Evolutionary conservation across 345 rosid genomes (phyloP).

Genomic region (Salix purpurea): DNA sequence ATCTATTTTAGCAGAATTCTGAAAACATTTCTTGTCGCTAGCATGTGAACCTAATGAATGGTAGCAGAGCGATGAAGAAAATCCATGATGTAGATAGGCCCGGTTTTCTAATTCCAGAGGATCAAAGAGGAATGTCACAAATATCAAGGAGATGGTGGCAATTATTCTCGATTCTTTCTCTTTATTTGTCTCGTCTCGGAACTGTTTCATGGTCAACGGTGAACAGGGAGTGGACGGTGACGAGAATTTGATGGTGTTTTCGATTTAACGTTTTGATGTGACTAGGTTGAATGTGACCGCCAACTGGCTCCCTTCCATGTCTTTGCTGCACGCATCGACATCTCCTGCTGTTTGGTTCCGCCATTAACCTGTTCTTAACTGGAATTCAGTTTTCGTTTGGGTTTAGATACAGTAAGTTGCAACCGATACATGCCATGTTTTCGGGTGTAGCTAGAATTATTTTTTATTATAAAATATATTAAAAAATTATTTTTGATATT

Average conservation of each 20-base stretch:
- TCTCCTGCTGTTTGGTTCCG: background rate
- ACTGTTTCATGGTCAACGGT: constrained; percentile 34
- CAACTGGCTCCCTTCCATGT: background rate
- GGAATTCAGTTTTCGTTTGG: background rate
- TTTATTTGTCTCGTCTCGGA: background rate
- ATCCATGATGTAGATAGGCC: no score
- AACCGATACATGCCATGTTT: no score
- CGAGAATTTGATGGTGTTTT: constrained; percentile 6
- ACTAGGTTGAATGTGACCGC: background rate
- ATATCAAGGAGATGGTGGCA: background rate
- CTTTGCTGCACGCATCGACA: background rate
- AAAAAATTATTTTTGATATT: no score
- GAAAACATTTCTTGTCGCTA: no score
- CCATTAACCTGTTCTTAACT: background rate
- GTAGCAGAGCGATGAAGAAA: no score
- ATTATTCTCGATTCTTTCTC: background rate
- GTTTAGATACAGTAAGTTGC: background rate
- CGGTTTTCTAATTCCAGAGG: no score
- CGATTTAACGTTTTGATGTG: constrained; percentile 8
- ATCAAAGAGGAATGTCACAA: no score
- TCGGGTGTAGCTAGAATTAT: no score
- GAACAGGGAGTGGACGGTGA: constrained; percentile 16
- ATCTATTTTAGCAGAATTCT: no score
- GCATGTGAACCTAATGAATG: no score
- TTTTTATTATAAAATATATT: no score